Base-by-base conservation (phyloP, 805 yeast species). In the Maudiozyma barnettii region DNA sequence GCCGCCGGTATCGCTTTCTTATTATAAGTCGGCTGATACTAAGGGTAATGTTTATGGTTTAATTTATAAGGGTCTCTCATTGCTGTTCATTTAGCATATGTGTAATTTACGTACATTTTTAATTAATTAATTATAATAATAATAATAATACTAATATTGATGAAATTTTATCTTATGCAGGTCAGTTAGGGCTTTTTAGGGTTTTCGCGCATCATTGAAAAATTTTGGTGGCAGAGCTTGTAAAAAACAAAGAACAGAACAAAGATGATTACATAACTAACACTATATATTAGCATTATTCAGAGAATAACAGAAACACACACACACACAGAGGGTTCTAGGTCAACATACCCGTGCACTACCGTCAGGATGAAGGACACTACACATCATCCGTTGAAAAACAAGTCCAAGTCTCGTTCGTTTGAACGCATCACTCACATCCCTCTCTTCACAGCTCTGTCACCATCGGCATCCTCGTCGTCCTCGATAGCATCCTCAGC, bases 1-100 rank as follows among this genome's bases (percentile, higher is more conserved):
- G 88, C 87, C 58, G 89, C 87, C 63, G 88, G 86, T 75, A 79
- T 81, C 56, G 71, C 70, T 57, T 66, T 68, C 67, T 64, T 69
- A 60, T 65, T 69, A 66, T 68, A 68, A 66, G 65, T n/a, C n/a
- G n/a, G n/a, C n/a, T n/a, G n/a, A n/a, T n/a, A n/a, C n/a, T n/a
- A 49, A 41, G n/a, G 5, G 14, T 36, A 23, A 31, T 31, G 9
- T 6, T 13, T 31, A 12, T 31, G 12, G 13, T 31, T 31, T n/a
- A 6, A n/a, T n/a, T 31, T 30, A 10, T 30, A 14, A 4, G 18
- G 16, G 18, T 33, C 36, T 33, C 36, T 31, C 36, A 14, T 16
- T 33, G 18, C 18, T 33, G n/a, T 33, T n/a, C 8, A 33, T 5
- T 33, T 33, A 33, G 30, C 30, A 26, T 26, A 26, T 26, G 30